Evolutionary conservation across 2,329 filamentous ascomycete genomes (phyloP).

Genomic region (Plectosphaerella sp.): DNA sequence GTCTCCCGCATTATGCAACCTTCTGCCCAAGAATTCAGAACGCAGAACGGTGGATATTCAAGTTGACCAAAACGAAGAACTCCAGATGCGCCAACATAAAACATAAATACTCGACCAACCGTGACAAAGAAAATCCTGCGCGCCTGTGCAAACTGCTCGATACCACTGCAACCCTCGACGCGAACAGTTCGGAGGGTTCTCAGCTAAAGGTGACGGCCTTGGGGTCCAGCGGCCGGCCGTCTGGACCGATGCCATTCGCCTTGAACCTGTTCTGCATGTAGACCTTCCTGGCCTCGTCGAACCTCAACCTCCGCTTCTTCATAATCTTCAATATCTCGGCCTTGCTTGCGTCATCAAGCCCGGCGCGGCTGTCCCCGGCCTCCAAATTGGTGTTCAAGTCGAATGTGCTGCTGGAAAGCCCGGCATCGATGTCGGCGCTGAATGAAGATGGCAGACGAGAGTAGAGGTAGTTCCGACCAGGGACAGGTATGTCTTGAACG

Average conservation of each 20-base stretch:
- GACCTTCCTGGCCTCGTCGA: conserved; percentile 84
- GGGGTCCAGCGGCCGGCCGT: conserved; percentile 83
- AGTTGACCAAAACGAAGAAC: no score
- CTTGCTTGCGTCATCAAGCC: conserved; percentile 78
- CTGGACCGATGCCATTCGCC: conserved; percentile 81
- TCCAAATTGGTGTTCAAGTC: conserved; percentile 78
- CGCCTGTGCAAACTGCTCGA: neutral
- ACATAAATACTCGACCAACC: neutral
- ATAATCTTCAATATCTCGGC: conserved; percentile 82
- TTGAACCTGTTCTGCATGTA: conserved; percentile 84
- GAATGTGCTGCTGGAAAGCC: conserved; percentile 78
- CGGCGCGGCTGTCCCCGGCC: conserved; percentile 71
- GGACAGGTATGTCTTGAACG: conserved; percentile 55
- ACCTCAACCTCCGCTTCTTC: conserved; percentile 76
- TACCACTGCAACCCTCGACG: neutral
- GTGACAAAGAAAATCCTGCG: no score
- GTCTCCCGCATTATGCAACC: no score
- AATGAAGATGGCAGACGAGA: conserved; percentile 74
- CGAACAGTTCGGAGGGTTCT: conserved; percentile 12
- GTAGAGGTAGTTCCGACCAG: conserved; percentile 63
- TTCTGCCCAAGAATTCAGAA: no score
- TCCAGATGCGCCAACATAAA: neutral
- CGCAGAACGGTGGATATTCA: no score
- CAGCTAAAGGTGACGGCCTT: conserved; percentile 93
- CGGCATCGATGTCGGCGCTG: conserved; percentile 79